phyloP scores from a whole-genome alignment of 2,329 filamentous ascomycete genomes.

The Chaetomium sp. region DNA sequence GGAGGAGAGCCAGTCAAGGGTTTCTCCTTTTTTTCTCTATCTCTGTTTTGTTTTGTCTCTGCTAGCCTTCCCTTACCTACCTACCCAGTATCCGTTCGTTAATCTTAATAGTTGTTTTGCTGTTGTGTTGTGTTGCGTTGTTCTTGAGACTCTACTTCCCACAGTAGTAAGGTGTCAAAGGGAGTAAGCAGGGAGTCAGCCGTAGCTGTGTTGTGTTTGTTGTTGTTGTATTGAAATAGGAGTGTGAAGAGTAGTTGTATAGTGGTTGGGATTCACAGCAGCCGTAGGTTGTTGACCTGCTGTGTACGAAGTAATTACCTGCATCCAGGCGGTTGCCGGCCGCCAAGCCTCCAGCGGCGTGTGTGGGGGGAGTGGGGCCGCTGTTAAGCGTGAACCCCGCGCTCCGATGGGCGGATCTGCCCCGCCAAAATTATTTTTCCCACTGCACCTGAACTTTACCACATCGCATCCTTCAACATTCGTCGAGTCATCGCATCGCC shows the following conservation, averaged over 20 bases:
- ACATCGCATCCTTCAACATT: background rate
- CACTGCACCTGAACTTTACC: background rate
- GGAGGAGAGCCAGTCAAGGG: background rate
- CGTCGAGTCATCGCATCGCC: background rate
- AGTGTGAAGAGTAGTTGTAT: too few species aligned
- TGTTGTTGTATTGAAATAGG: too few species aligned
- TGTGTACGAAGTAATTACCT: too few species aligned
- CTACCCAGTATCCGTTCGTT: background rate
- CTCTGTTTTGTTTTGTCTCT: background rate
- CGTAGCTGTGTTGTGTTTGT: slow-evolving; percentile 1
- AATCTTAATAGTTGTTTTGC: too few species aligned
- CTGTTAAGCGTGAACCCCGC: background rate
- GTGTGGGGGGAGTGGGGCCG: background rate
- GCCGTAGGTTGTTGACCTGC: too few species aligned
- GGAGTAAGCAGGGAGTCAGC: background rate
- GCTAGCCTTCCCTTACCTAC: background rate
- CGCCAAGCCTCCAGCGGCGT: background rate
- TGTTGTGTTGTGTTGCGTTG: too few species aligned
- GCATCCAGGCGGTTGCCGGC: too few species aligned
- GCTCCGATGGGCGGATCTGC: slow-evolving; percentile 8
- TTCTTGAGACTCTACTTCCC: background rate
- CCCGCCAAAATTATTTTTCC: slow-evolving; percentile 12
- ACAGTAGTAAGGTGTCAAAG: background rate
- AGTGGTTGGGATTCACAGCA: too few species aligned
- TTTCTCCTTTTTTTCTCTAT: background rate